Conservation (phyloP, 345 rosid genomes). For the Eucalyptus pauciflora region DNA sequence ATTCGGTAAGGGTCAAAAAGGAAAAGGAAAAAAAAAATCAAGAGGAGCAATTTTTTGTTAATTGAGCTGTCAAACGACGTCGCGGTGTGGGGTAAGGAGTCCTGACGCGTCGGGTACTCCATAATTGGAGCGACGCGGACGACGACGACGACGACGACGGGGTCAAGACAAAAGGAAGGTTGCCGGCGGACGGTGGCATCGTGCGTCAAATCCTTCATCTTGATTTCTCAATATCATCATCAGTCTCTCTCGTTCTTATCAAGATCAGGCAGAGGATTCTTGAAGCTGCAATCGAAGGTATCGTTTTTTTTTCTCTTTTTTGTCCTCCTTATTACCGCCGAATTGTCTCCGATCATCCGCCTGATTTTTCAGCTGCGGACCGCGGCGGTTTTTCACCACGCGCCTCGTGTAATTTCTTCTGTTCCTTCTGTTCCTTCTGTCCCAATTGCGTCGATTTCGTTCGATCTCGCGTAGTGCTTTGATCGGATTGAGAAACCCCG, state of each 20-base stretch:
- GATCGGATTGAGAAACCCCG: neutral
- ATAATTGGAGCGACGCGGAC: neutral
- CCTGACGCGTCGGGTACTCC: neutral
- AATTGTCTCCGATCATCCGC: neutral
- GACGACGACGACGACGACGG: neutral
- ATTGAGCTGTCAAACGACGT: neutral
- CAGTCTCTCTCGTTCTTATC: neutral
- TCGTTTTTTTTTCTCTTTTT: rapidly evolving
- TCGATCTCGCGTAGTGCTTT: neutral
- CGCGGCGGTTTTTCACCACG: neutral
- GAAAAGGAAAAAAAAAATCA: neutral
- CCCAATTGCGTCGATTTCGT: neutral
- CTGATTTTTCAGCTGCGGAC: neutral
- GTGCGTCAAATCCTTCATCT: neutral
- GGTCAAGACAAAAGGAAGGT: neutral
- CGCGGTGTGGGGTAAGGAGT: neutral
- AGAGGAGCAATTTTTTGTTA: neutral
- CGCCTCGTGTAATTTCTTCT: neutral
- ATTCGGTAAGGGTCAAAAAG: neutral
- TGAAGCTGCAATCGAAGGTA: neutral
- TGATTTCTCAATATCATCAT: neutral
- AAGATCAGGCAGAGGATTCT: neutral
- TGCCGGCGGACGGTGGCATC: neutral
- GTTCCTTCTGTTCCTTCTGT: neutral
- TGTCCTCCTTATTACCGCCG: neutral